A percentile compares a stretch with the other conserved stretches of the same genome.
Evolutionary conservation across 1,139 yeast species (phyloP).

Genomic region (Yamadazyma friedrichii): DNA sequence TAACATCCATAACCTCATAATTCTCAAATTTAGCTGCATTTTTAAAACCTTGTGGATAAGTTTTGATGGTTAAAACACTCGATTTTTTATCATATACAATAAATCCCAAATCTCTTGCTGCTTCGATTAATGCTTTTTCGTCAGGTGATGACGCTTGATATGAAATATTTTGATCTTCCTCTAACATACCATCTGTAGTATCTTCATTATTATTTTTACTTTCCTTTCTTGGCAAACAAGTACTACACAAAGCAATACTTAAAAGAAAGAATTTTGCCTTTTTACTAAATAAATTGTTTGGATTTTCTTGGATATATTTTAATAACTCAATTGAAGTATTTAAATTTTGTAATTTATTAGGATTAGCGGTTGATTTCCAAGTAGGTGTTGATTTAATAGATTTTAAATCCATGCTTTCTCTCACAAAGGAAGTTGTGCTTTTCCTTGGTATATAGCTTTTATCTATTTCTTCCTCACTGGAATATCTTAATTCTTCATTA

Average conservation of each 20-base stretch:
- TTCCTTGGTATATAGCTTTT: slow-evolving; percentile 13
- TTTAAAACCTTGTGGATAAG: slow-evolving; percentile 82
- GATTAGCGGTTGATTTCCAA: slow-evolving; percentile 43
- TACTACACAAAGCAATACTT: slow-evolving; percentile 83
- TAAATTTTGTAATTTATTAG: slow-evolving; percentile 27
- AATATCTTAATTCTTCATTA: not conserved
- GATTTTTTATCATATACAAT: slow-evolving; percentile 71
- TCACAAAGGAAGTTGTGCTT: slow-evolving; percentile 35
- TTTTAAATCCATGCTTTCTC: slow-evolving; percentile 28
- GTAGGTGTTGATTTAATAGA: slow-evolving; percentile 22
- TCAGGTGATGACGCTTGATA: slow-evolving; percentile 97
- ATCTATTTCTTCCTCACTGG: not conserved
- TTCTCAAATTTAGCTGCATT: slow-evolving; percentile 59
- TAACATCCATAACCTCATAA: slow-evolving; percentile 72
- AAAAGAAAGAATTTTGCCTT: slow-evolving; percentile 77
- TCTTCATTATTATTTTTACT: slow-evolving; percentile 11
- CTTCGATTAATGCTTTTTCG: slow-evolving; percentile 88
- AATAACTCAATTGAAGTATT: slow-evolving; percentile 53
- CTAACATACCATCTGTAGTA: not conserved
- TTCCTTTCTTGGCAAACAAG: slow-evolving; percentile 66
- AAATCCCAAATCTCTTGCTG: slow-evolving; percentile 92
- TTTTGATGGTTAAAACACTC: slow-evolving; percentile 59
- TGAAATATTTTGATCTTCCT: slow-evolving; percentile 48
- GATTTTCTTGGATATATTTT: slow-evolving; percentile 66
- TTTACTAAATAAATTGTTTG: slow-evolving; percentile 66